These are phyloP conservation scores for Boletellus deceptivus DNA, from an alignment of 1,284 basidiomycete species.

Conservation along the genomic window DNA sequence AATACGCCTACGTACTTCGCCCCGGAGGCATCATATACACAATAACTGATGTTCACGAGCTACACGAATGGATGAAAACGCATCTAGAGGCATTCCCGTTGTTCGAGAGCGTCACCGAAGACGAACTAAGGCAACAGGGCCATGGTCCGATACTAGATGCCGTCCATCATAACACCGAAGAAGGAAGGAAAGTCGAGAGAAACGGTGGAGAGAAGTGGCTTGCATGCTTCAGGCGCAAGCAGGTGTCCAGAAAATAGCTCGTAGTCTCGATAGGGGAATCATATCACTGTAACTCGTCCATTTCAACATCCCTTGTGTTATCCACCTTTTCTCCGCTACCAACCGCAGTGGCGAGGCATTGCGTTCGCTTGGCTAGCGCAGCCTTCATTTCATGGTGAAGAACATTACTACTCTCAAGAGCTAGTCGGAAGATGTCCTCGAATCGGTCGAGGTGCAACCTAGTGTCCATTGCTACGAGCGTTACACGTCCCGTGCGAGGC, in stretches of 20 bases:
- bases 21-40: conserved; percentile 96
- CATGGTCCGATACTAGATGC: conserved; percentile 76
- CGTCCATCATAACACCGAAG: conserved; percentile 86
- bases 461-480: conserved; percentile 91
- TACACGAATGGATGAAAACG: conserved; percentile 94
- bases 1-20: conserved; percentile 91
- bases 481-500: conserved; percentile 81
- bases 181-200: conserved; percentile 94
- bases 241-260: conserved; percentile 26
- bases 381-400: conserved; percentile 84
- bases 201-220: conserved; percentile 90
- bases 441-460: conserved; percentile 92
- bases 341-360: conserved; percentile 52
- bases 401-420: conserved; percentile 74
- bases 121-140: conserved; percentile 69
- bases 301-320: conserved; percentile 27
- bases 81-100: conserved; percentile 87
- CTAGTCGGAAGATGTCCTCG: conserved; percentile 82
- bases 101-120: conserved; percentile 79
- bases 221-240: conserved; percentile 74
- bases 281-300: conserved; percentile 34
- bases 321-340: conserved; percentile 32
- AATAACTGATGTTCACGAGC: conserved; percentile 94
- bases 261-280: conserved; percentile 2
- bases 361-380: conserved; percentile 68